Evolutionary conservation across 164 flowering plant genomes (phyloP).

Genomic region (Liquidambar formosana): DNA sequence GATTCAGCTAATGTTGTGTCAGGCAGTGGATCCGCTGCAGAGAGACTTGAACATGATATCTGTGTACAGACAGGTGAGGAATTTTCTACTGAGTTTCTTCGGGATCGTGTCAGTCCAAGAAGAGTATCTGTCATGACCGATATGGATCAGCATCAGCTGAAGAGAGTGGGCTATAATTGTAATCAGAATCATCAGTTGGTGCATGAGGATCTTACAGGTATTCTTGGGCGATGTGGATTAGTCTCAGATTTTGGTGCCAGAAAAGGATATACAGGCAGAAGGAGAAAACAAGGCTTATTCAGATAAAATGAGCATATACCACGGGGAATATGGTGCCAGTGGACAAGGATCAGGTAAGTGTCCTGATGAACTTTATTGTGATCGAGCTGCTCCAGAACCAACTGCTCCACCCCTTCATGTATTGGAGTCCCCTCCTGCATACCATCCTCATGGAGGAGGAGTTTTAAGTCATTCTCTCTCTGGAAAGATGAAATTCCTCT

Average conservation of each 20-base stretch:
- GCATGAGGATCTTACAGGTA: constrained; percentile 48
- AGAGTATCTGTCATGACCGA: constrained; percentile 25
- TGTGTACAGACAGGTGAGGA: constrained; percentile 85
- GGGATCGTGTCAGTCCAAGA: constrained; percentile 43
- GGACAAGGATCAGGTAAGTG: constrained; percentile 22
- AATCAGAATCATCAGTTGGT: constrained; percentile 29
- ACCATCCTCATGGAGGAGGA: constrained; percentile 26
- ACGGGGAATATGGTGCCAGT: constrained; percentile 25
- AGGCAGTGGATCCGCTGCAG: constrained; percentile 2
- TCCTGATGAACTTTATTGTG: constrained; percentile 24
- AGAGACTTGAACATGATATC: constrained; percentile 35
- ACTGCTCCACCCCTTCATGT: constrained; percentile 18
- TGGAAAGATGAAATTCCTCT: constrained; percentile 69
- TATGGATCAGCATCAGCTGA: constrained; percentile 21
- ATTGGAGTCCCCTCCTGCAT: constrained; percentile 34
- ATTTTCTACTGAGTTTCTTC: constrained; percentile 62
- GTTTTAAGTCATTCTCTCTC: constrained; percentile 36
- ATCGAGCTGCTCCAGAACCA: constrained; percentile 19
- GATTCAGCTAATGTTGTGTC: constrained; percentile 20
- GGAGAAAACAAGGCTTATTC: constrained; percentile 28
- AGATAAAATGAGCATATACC: constrained; percentile 24
- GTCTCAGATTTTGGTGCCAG: constrained; percentile 12
- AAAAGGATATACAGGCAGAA: constrained; percentile 13
- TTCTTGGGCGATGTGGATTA: constrained; percentile 43
- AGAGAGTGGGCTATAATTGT: constrained; percentile 19